Evolutionary conservation across 2,329 filamentous ascomycete species (phyloP).

Genomic region (Pseudodiploospora longispora): DNA sequence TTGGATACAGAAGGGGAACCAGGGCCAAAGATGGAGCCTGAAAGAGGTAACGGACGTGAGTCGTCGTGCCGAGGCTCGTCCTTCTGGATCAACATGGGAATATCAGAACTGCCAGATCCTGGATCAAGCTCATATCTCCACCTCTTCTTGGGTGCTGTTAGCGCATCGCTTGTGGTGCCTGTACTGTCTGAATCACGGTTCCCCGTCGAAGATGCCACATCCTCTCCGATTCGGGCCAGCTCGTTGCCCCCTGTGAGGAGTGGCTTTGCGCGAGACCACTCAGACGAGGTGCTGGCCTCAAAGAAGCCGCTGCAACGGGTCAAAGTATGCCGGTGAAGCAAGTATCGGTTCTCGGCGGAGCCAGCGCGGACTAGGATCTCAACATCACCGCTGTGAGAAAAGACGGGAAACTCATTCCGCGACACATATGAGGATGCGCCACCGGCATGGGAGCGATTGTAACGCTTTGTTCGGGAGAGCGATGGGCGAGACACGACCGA

Average conservation of each 20-base stretch:
- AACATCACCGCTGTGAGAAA: slow-evolving; percentile 84
- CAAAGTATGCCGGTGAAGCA: slow-evolving; percentile 80
- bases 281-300: slow-evolving; percentile 71
- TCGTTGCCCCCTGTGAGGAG: slow-evolving; percentile 30
- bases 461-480: slow-evolving; percentile 55
- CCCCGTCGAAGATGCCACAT: slow-evolving; percentile 17
- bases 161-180: slow-evolving; percentile 2
- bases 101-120: slow-evolving; percentile 62
- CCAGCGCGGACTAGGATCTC: slow-evolving; percentile 72
- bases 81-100: slow-evolving; percentile 83
- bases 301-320: slow-evolving; percentile 92
- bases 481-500: slow-evolving; percentile 57
- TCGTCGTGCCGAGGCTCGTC: slow-evolving; percentile 32
- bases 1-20: slow-evolving; percentile 28
- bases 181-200: slow-evolving; percentile 11
- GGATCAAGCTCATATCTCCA: slow-evolving; percentile 89
- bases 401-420: slow-evolving; percentile 89
- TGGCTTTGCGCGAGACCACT: slow-evolving; percentile 48
- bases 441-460: slow-evolving; percentile 74
- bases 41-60: slow-evolving; percentile 4
- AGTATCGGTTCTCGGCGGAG: slow-evolving; percentile 62
- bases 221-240: slow-evolving; percentile 47
- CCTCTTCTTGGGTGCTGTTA: slow-evolving; percentile 35
- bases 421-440: slow-evolving; percentile 56
- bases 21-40: slow-evolving; percentile 25